Evolutionary conservation across 2,329 filamentous ascomycete species (phyloP), one percentile per base, ranked within the genome.

Genomic region (Teratosphaeriaceae sp.): DNA sequence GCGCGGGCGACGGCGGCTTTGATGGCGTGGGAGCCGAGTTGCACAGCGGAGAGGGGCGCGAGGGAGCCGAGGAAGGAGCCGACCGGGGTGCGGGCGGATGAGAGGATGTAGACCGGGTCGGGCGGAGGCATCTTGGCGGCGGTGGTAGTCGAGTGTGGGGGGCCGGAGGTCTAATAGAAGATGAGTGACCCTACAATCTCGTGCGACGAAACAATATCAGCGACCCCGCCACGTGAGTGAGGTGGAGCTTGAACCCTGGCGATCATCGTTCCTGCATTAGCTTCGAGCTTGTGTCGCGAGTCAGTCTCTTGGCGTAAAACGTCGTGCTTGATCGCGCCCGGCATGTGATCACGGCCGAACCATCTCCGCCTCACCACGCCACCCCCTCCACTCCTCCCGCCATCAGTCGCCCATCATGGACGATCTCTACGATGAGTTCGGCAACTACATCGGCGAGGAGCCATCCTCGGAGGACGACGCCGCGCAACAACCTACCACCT

Each of bases 371-470:
- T 21, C n/a, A 35, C 18, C 23, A 21, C 16, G 33, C 15, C 20
- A 19, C 26, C 20, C n/a, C 33, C 26, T 13, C 26, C 13, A 36
- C 20, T 23, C 42, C 16, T 16, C 23, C 44, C 37, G n/a, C n/a
- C n/a, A n/a, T 15, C 33, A 38, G 30, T 42, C 39, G 29, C 29
- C 47, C 47, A 50, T 51, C 61, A 69, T 58, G 58, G 92, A 23
- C 15, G 27, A 38, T 16, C 30, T 12, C 30, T 35, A 23, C 18
- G 15, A 35, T n/a, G 29, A 97, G 87, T 97, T 97, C 71, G 90
- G 90, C 61, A 97, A 97, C 72, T 97, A 92, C 69, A 95, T 97
- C 63, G 92, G 92, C 62, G 92, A 96, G 68, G 87, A 87, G 59
- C 84, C 82, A 64, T 23, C 19, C 19, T 84, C n/a, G n/a, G 84